Evolutionary conservation across 2,329 filamentous ascomycete genomes (phyloP).

Genomic region (Ophiostoma tasmaniense): DNA sequence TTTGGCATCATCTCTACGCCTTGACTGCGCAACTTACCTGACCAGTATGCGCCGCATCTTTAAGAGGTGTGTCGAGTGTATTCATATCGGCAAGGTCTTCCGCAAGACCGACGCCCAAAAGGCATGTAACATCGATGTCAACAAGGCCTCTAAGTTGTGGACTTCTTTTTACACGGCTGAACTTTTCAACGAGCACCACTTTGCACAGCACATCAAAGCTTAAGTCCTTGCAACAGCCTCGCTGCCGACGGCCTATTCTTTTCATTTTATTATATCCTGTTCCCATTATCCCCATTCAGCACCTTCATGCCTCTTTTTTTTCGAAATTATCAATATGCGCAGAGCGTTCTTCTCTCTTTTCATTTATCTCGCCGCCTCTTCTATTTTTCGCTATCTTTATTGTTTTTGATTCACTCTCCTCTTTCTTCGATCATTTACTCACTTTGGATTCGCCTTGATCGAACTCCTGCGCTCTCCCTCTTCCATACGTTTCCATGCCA

Average conservation of each 20-base stretch:
- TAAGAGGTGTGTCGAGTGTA: slow-evolving; percentile 59
- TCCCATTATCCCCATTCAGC: background rate
- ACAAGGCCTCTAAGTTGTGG: slow-evolving; percentile 92
- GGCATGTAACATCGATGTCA: slow-evolving; percentile 96
- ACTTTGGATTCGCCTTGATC: background rate
- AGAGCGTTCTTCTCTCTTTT: background rate
- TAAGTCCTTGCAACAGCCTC: background rate
- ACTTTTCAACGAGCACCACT: slow-evolving; percentile 58
- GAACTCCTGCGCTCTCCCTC: background rate
- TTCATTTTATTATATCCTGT: background rate
- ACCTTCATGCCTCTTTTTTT: background rate
- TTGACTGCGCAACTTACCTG: slow-evolving; percentile 82
- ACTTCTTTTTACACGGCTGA: slow-evolving; percentile 78
- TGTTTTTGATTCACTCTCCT: background rate
- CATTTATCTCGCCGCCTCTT: background rate
- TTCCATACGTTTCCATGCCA: background rate
- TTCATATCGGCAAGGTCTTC: slow-evolving; percentile 68
- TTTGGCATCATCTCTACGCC: slow-evolving; percentile 68
- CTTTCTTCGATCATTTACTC: background rate
- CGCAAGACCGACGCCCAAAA: slow-evolving; percentile 93
- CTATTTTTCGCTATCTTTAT: background rate
- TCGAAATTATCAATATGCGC: background rate
- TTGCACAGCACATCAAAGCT: slow-evolving; percentile 23
- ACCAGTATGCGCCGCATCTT: slow-evolving; percentile 93
- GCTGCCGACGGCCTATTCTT: background rate